A percentile compares a stretch with the other conserved stretches of the same genome.
Conservation (phyloP, 257 asterid species). For the Knoxia roxburghii region DNA sequence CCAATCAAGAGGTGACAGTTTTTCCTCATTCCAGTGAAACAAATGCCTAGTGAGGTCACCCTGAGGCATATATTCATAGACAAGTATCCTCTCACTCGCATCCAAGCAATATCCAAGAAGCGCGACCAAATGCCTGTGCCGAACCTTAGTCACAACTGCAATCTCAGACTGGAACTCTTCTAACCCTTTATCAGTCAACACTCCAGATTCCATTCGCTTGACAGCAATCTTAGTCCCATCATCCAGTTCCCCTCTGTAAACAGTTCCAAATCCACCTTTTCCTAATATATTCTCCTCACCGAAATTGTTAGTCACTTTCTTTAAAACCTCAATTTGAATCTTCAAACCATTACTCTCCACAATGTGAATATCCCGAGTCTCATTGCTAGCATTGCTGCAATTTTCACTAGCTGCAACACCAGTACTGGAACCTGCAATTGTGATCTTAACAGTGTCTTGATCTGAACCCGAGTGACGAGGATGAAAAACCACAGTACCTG, state of each 20-base stretch:
- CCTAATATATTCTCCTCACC: constrained; percentile 60
- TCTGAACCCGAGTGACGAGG: constrained; percentile 73
- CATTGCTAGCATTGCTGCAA: constrained; percentile 51
- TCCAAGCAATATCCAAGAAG: constrained; percentile 79
- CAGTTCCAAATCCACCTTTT: constrained; percentile 84
- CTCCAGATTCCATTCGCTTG: constrained; percentile 85
- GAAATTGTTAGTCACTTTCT: constrained; percentile 61
- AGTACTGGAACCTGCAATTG: constrained; percentile 47
- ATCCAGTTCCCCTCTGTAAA: constrained; percentile 73
- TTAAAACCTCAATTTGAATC: constrained; percentile 65
- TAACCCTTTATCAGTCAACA: constrained; percentile 65
- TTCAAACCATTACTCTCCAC: constrained; percentile 72
- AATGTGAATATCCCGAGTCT: constrained; percentile 52
- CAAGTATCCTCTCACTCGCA: constrained; percentile 69
- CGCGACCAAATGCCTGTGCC: constrained; percentile 85
- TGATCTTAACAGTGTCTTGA: constrained; percentile 62
- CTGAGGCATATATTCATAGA: constrained; percentile 85
- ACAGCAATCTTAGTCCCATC: constrained; percentile 82
- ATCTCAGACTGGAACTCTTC: constrained; percentile 85
- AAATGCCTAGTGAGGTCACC: constrained; percentile 72
- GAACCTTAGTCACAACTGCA: constrained; percentile 79
- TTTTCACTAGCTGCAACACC: constrained; percentile 55
- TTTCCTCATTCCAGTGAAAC: constrained; percentile 69
- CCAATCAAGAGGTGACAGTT: constrained; percentile 83
- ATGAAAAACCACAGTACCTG: constrained; percentile 55